Percentiles rank a stretch among this genome's conserved stretches.
phyloP scores from a whole-genome alignment of 2,329 filamentous ascomycete genomes.

The Epichloe typhina region DNA sequence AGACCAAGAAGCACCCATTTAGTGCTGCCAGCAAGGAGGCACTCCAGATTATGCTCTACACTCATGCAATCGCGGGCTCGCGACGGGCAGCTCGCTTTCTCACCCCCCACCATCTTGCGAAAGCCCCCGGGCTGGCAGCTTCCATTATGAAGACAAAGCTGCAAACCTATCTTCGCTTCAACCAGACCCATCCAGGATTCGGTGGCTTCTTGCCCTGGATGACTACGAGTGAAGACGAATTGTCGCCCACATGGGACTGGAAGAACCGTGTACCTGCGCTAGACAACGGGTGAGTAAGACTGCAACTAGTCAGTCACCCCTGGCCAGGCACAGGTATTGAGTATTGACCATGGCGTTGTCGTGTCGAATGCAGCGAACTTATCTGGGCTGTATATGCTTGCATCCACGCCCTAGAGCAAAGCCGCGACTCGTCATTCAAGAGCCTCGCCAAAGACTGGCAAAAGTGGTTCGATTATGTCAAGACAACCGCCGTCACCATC shows the following conservation, averaged over 20 bases:
- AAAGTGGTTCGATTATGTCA: constrained; percentile 26
- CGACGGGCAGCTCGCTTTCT: constrained; percentile 25
- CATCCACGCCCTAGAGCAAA: constrained; percentile 23
- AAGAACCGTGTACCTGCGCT: constrained; percentile 24
- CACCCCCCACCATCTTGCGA: constrained; percentile 18
- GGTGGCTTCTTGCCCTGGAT: constrained; percentile 29
- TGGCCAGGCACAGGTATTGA: not conserved
- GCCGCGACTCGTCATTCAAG: constrained; percentile 9
- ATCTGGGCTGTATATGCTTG: constrained; percentile 29
- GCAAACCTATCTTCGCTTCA: constrained; percentile 25
- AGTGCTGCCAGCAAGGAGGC: constrained; percentile 28
- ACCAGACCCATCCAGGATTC: constrained; percentile 26
- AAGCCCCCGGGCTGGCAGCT: constrained; percentile 19
- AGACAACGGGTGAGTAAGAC: constrained; percentile 23
- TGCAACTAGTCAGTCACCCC: too few species aligned
- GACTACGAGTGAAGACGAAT: constrained; percentile 15
- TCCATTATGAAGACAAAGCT: constrained; percentile 26
- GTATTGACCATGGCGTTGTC: not conserved
- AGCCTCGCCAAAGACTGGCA: constrained; percentile 24
- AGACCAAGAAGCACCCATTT: constrained; percentile 22
- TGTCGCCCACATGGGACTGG: constrained; percentile 24
- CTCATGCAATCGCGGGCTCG: constrained; percentile 25
- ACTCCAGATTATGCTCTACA: constrained; percentile 30
- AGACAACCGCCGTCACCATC: constrained; percentile 21
- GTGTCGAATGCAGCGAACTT: constrained; percentile 19